Evolutionary conservation across 2,329 filamentous ascomycete species (phyloP), one percentile per base, ranked within the genome.

Genomic region (Pseudocercospora vitis): DNA sequence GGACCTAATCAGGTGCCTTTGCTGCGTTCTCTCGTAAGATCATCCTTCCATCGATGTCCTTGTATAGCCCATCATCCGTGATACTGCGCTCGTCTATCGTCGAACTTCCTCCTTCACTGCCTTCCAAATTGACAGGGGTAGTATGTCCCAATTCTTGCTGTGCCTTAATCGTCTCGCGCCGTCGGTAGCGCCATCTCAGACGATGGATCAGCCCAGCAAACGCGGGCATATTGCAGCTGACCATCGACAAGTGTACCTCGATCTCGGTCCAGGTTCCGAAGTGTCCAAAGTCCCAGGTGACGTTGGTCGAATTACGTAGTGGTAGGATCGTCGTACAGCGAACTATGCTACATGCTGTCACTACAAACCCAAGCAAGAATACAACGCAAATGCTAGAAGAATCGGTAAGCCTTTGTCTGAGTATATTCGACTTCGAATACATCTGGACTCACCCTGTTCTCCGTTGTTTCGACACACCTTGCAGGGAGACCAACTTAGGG

Each of bases 311-410:
- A 40, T 57, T 55, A 11, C 24, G 31, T 23, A 60, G 28, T 18
- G 52, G 52, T 4, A 52, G n/a, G 18, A 60, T 46, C 21, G 35
- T 31, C 7, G 35, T 51, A n/a, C 55, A 37, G 5, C 57, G 52
- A 12, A 57, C 52, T 24, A 57, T 53, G 40, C 49, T 55, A 35
- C 48, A 52, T 6, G 40, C 57, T 18, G 57, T 57, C 4, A 53
- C 55, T 2, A 52, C 42, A 23, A 60, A 55, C 14, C 57, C 57
- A 9, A 57, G 42, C 6, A 53, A 14, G 11, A 60, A 57, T 16
- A 53, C 23, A 21, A 24, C 29, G 29, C 49, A 57, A 5, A 60
- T 55, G 6, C 53, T 55, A n/a, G 18, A 4, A 35, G 4, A 16
- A 21, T n/a, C 35, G 7, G 12, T 19, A 7, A 8, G 7, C 12